Conservation (phyloP, 257 asterid species). For the Fraxinus quadrangulata region DNA sequence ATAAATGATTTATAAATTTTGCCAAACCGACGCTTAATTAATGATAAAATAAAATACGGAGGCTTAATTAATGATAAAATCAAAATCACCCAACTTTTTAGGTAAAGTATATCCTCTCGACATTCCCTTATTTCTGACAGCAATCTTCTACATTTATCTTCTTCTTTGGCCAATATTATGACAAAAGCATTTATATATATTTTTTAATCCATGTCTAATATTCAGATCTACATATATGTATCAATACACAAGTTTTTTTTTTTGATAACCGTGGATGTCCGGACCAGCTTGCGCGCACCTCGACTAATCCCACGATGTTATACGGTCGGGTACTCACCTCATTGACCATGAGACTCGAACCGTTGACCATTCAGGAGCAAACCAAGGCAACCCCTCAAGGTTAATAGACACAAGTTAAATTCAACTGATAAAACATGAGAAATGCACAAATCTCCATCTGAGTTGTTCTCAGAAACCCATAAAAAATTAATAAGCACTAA, state of each 20-base stretch:
- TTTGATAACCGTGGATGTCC: no score
- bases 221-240: constrained; percentile 15
- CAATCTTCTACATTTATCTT: not conserved
- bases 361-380: no score
- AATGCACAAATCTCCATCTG: constrained; percentile 1
- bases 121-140: constrained; percentile 11
- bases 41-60: no score
- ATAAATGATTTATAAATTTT: no score
- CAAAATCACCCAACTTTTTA: not conserved
- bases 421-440: constrained; percentile 5
- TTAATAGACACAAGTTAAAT: not conserved
- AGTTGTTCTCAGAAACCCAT: constrained; percentile 2
- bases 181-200: not conserved
- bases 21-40: no score
- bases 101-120: not conserved
- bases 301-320: no score
- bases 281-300: no score
- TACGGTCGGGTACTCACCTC: no score
- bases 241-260: no score
- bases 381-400: no score
- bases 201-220: constrained; percentile 15
- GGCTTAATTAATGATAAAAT: not conserved
- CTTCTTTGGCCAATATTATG: not conserved
- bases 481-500: constrained; percentile 21
- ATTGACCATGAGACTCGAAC: no score